phyloP scores from a whole-genome alignment of 2,329 filamentous ascomycete species.

The Hypoxylon sp. region DNA sequence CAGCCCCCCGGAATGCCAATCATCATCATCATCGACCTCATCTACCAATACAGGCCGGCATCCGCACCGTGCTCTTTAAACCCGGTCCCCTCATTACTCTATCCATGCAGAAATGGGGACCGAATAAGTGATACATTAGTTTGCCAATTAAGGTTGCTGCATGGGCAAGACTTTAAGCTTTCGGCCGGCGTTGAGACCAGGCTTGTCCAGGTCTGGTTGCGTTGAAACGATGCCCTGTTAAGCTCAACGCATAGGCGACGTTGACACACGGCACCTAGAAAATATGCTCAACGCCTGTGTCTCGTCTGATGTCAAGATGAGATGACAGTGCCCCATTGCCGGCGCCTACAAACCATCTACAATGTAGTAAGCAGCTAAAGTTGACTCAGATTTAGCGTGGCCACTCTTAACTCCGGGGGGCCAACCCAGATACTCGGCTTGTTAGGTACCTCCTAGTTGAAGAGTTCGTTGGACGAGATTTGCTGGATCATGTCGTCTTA shows the following conservation, averaged over 20 bases:
- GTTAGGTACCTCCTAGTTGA: background rate
- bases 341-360: too few relatives aligned
- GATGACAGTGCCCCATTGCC: conserved; percentile 22
- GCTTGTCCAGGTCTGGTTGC: conserved; percentile 9
- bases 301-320: conserved; percentile 33
- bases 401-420: too few relatives aligned
- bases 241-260: conserved; percentile 15
- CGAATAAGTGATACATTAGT: conserved; percentile 13
- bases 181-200: conserved; percentile 11
- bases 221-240: conserved; percentile 2
- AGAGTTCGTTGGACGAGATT: conserved; percentile 4
- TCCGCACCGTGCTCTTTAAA: too few relatives aligned
- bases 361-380: too few relatives aligned
- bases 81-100: too few relatives aligned
- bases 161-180: conserved; percentile 16
- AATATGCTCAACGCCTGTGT: conserved; percentile 14
- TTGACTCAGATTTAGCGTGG: conserved; percentile 27
- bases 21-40: too few relatives aligned
- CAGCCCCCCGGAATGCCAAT: conserved; percentile 19
- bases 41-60: too few relatives aligned
- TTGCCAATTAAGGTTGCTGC: background rate
- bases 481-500: conserved; percentile 13
- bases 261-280: conserved; percentile 28
- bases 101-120: too few relatives aligned
- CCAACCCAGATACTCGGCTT: background rate